A percentile compares a stretch with the other conserved stretches of the same genome.
Conservation (phyloP, 1,284 basidiomycete genomes). For the Schizopora paradoxa region DNA sequence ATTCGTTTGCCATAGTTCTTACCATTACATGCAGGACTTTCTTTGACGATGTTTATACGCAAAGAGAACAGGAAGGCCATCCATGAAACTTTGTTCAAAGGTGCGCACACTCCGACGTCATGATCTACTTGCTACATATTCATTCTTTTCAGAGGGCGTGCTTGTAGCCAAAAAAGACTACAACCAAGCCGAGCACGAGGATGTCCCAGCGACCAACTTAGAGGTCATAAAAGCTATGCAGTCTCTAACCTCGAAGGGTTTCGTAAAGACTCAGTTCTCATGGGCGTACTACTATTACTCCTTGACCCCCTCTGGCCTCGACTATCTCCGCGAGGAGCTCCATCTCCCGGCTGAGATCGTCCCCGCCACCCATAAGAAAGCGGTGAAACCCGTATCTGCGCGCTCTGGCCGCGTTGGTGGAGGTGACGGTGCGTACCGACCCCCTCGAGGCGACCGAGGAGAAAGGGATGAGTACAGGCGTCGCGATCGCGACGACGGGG, state of each 20-base stretch:
- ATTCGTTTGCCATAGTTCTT: no score
- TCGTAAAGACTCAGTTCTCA: constrained; percentile 97
- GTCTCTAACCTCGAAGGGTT: constrained; percentile 92
- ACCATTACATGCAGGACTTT: no score
- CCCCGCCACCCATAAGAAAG: constrained; percentile 93
- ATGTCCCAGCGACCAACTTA: constrained; percentile 95
- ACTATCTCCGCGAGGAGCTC: constrained; percentile 92
- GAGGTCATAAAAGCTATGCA: constrained; percentile 99
- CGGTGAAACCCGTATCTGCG: constrained; percentile 70
- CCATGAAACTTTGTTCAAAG: constrained; percentile 99
- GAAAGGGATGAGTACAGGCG: constrained; percentile 86
- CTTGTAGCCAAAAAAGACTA: constrained; percentile 99
- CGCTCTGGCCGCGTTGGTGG: constrained; percentile 66
- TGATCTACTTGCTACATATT: not conserved
- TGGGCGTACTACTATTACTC: constrained; percentile 97
- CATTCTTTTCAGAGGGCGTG: constrained; percentile 76
- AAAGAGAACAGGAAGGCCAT: constrained; percentile 82
- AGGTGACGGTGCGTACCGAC: constrained; percentile 76
- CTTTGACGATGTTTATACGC: constrained; percentile 88
- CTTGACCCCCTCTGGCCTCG: constrained; percentile 91
- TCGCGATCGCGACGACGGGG: constrained; percentile 40
- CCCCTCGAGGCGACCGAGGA: constrained; percentile 61
- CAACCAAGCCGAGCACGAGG: constrained; percentile 96
- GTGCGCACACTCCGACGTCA: constrained; percentile 38
- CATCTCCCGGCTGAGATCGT: constrained; percentile 93